Base-by-base conservation (phyloP, 345 rosid genomes). In the Draba incana region DNA sequence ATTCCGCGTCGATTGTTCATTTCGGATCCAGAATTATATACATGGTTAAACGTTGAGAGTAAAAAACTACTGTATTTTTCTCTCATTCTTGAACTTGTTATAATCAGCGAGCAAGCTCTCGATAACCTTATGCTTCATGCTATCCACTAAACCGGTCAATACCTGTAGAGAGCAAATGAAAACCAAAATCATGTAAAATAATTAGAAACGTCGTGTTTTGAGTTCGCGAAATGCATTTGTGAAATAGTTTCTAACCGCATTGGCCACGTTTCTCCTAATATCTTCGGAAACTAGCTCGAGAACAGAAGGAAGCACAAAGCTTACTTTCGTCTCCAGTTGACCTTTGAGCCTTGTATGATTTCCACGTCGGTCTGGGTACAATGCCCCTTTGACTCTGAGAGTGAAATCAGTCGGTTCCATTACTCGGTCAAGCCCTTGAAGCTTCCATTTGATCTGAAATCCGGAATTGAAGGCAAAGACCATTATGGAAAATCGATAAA, bases 401-500 rank as follows among this genome's bases (percentile, higher is more conserved):
- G 80, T 75, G 80, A 90, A 88, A 37, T 85, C 79, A 43, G 92
- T 82, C 1, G 92, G 97, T 55, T 84, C 61, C 42, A 83, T 59
- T 55, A 73, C 63, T 52, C 68, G 62, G 53, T 87, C 86, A 46
- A 93, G 94, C 66, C 96, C 97, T 74, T 78, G 75, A 64, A 93
- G 95, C 83, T 87, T 86, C 97, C 98, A 93, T 70, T 88, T 85
- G n/a, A 74, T 81, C 94, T 90, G 79, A 60, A 77, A 66, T 1
- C 15, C 39, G 1, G 12, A 8, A 3, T 16, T 13, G 37, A 6
- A 33, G 6, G 6, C 8, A 5, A 33, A 33, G 37, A 33, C 37
- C 37, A 33, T 33, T 20, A 20, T 20, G 20, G 20, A 20, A 20
- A 20, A 20, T 20, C 20, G 20, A 20, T 20, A 20, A 20, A 20